Evolutionary conservation across 2,329 filamentous ascomycete genomes (phyloP).

Genomic region (Mollisia scopiformis): DNA sequence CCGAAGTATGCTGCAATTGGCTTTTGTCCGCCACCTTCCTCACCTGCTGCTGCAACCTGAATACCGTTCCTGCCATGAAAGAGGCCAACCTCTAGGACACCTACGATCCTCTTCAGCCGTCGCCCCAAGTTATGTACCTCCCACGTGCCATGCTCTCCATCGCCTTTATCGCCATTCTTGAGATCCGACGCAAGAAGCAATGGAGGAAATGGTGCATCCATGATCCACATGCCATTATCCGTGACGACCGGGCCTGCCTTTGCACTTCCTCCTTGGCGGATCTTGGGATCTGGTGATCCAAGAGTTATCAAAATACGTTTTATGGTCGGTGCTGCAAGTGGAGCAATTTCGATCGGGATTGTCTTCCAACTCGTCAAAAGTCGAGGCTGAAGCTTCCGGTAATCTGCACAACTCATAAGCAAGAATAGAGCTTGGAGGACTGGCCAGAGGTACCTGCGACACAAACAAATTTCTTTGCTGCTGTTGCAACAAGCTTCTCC

Average conservation of each 20-base stretch:
- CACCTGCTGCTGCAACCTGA: conserved; percentile 62
- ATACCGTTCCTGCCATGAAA: conserved; percentile 83
- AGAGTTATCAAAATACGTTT: conserved; percentile 72
- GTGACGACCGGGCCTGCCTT: conserved; percentile 86
- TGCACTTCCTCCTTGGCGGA: conserved; percentile 72
- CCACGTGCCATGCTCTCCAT: conserved; percentile 71
- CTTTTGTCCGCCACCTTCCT: conserved; percentile 76
- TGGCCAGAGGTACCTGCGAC: conserved; percentile 65
- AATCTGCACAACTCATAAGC: conserved; percentile 60
- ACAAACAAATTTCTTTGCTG: conserved; percentile 83
- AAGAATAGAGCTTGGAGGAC: neutral
- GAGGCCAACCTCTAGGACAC: conserved; percentile 89
- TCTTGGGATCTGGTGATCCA: conserved; percentile 70
- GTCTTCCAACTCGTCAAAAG: conserved; percentile 78
- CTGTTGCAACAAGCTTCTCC: conserved; percentile 91
- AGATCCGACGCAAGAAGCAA: conserved; percentile 66
- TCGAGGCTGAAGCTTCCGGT: conserved; percentile 81
- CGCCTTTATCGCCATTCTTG: conserved; percentile 46
- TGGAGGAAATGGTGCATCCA: conserved; percentile 86
- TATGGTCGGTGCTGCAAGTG: conserved; percentile 78
- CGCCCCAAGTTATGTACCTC: conserved; percentile 76
- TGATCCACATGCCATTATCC: conserved; percentile 85
- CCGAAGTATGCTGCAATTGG: conserved; percentile 96
- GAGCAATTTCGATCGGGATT: conserved; percentile 93
- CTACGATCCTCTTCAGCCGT: conserved; percentile 78